Evolutionary conservation across 768 basidiomycete species (phyloP), one percentile per base, ranked within the genome.

Genomic region (Suillus bovinus): DNA sequence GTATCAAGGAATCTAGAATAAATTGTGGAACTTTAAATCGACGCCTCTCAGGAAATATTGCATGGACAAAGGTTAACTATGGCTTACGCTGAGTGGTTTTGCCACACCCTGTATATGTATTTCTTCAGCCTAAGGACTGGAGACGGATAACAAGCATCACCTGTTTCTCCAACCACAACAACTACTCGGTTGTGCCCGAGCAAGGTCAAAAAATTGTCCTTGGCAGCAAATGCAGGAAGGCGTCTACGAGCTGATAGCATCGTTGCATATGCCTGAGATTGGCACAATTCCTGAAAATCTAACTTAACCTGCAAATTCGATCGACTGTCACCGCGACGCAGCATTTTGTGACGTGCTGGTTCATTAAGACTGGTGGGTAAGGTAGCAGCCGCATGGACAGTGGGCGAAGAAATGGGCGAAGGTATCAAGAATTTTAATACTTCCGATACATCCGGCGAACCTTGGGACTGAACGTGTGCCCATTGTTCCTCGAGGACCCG

Each of bases 81-180:
- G 24, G 64, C 81, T 63, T 67, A 93, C 91, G 70, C 69, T 95
- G 93, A 0, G 93, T 95, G 2, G 93, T 95, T 75, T 98, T 98
- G 31, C 95, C 95, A 57, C 90, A 93, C 55, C 95, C 91, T 83
- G 69, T 63, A 42, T 38, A 33, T 58, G 47, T 22, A 33, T 52
- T 36, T 22, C 27, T 29, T 36, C 69, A 22, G 72, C 58, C 27
- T 33, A 34, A 58, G 3, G 39, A 24, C 2, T 31, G 29, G 14
- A 47, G 7, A 44, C 14, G 56, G 41, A 44, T 56, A 31, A 13
- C 47, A 17, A 20, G 11, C 56, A 77, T 66, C 39, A 90, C 91
- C 92, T 57, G 93, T 94, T 75, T 96, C 95, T 49, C 96, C 96
- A 5, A 96, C 90, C 0, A 97, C 89, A 0, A 98, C 83, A 1